Base-by-base conservation (phyloP, 148 eudicot species). In the Drosera capensis region DNA sequence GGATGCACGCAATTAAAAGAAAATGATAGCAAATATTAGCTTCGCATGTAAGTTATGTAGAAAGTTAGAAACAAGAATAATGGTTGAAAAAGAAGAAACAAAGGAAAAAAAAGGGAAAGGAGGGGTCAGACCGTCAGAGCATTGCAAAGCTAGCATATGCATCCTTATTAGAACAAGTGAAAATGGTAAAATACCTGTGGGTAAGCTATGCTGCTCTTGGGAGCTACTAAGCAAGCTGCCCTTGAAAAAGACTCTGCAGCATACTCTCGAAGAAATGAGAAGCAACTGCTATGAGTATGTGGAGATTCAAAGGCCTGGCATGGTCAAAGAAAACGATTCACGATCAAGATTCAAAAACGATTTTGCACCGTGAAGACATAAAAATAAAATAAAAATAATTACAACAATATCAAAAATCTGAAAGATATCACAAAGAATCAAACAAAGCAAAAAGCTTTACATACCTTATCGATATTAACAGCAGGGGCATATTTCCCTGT, bases 231-330 rank as follows among this genome's bases (percentile, higher is more conserved):
- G 65, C 99, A 90, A 58, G 99, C 95, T 26, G 93, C 88, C 31
- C 35, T 72, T 23, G 93, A 69, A 47, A 75, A 67, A 48, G 95
- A 90, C 42, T 84, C 95, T 64, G 54, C 85, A 18, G 85, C 95
- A 67, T 90, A 90, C 63, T 84, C 75, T 70, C 99, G 64, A 23
- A 90, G 81, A 62, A 78, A 90, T 46, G 82, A 65, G 64, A 67
- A 43, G 71, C 95, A 84, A 57, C 51, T 81, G 67, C 85, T 47
- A 52, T 84, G 99, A 16, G 95, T 90, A 51, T 90, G 71, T 14
- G 99, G 99, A 23, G 99, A 84, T 68, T 90, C 99, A 75, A 90
- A 90, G 45, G 99, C 99, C 99, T 90, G 78, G 24, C 51, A 65
- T 38, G 25, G 21, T 25, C 8, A 22, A 22, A 60, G 31, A 12